These are phyloP conservation scores for Endocalyx cinctus DNA, from an alignment of 2,329 filamentous ascomycete species.

Conservation along the genomic window DNA sequence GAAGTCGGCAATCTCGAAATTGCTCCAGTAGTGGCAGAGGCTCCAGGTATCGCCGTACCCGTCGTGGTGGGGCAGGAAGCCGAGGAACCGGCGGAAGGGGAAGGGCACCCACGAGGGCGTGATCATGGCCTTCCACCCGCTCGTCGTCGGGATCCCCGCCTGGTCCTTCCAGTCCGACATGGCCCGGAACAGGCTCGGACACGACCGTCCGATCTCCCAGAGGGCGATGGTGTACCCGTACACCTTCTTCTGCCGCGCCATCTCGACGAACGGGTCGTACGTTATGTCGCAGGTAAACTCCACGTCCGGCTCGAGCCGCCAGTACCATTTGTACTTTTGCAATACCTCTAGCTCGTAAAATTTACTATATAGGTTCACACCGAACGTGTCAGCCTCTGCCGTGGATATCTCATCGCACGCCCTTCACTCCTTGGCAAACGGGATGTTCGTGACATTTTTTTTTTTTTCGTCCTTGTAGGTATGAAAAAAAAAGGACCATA, in stretches of 20 bases:
- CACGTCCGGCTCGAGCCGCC: conserved; percentile 41
- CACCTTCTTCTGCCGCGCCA: conserved; percentile 38
- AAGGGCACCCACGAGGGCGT: conserved; percentile 37
- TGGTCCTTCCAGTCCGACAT: conserved; percentile 36
- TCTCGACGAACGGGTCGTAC: conserved; percentile 44
- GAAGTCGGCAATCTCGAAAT: conserved; percentile 43
- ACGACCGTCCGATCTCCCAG: conserved; percentile 38
- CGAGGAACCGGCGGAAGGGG: conserved; percentile 34
- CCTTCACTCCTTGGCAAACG: too few relatives aligned
- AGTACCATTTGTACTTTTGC: conserved; percentile 42
- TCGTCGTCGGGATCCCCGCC: conserved; percentile 27
- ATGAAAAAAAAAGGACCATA: too few relatives aligned
- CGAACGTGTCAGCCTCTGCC: conserved; percentile 5
- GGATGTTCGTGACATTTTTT: too few relatives aligned
- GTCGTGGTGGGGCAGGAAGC: conserved; percentile 33
- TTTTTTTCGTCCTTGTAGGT: too few relatives aligned
- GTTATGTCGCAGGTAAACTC: conserved; percentile 41
- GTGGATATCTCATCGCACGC: too few relatives aligned
- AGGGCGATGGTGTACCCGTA: conserved; percentile 42
- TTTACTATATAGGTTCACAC: conserved; percentile 24
- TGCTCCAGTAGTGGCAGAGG: conserved; percentile 43
- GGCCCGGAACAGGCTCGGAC: conserved; percentile 37
- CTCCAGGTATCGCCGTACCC: conserved; percentile 37
- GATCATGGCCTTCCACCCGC: conserved; percentile 37
- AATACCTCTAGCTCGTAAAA: conserved; percentile 39